phyloP scores from a whole-genome alignment of 2,329 filamentous ascomycete genomes.

The Lecanicillium sp. region DNA sequence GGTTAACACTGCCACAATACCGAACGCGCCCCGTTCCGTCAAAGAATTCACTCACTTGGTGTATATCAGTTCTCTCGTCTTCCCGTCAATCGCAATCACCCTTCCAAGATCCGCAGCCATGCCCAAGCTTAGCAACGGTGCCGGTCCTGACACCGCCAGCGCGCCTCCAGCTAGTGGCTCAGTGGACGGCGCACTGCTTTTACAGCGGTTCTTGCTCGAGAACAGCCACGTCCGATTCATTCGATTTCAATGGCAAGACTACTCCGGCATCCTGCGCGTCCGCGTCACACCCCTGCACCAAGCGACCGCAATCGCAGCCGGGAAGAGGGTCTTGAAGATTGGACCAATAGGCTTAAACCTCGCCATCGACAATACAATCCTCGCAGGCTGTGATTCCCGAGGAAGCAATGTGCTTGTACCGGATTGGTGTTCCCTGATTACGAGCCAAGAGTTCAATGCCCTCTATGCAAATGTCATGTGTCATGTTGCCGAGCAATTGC shows the following conservation, averaged over 20 bases:
- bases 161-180: too few relatives aligned
- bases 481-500: neutral
- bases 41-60: too few relatives aligned
- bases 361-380: neutral
- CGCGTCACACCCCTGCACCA: neutral
- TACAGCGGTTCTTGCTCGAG: too few relatives aligned
- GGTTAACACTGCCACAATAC: too few relatives aligned
- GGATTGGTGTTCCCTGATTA: neutral
- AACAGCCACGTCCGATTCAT: too few relatives aligned
- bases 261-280: neutral
- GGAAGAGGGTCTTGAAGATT: neutral
- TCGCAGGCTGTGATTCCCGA: neutral
- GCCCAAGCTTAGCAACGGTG: too few relatives aligned
- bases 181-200: too few relatives aligned
- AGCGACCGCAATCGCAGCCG: neutral
- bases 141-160: too few relatives aligned
- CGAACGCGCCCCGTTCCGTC: too few relatives aligned
- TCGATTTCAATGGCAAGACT: constrained; percentile 9
- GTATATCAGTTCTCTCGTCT: too few relatives aligned
- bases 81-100: too few relatives aligned
- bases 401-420: neutral
- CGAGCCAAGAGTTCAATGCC: constrained; percentile 1
- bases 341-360: neutral
- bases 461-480: constrained; percentile 7
- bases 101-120: too few relatives aligned